These are phyloP conservation scores for Puccinia triticina DNA, from an alignment of 1,284 basidiomycete species.

Conservation along the genomic window DNA sequence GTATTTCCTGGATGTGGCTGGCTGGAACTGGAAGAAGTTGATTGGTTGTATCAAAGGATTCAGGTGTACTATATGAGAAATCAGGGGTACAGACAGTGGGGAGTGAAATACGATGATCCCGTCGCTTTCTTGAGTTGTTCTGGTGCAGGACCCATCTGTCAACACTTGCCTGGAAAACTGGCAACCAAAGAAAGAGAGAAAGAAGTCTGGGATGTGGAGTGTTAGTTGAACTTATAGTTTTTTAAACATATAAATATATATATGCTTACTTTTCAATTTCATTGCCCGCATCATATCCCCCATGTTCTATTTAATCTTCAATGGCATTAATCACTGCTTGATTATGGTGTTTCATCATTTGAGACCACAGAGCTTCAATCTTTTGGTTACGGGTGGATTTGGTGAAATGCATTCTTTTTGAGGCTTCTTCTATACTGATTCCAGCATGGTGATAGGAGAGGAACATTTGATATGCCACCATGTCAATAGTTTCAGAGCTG, in stretches of 20 bases:
- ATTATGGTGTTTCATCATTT: conserved; percentile 12
- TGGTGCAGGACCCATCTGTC: not conserved
- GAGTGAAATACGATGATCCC: not conserved
- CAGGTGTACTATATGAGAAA: too few species aligned
- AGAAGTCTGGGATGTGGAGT: too few species aligned
- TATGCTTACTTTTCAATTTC: not conserved
- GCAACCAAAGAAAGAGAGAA: not conserved
- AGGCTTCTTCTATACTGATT: not conserved
- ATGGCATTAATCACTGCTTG: not conserved
- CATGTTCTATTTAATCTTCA: not conserved
- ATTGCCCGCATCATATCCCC: not conserved
- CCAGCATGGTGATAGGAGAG: not conserved
- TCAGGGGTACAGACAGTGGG: conserved; percentile 1
- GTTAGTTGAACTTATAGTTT: too few species aligned
- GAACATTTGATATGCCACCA: conserved; percentile 4
- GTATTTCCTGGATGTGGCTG: too few species aligned
- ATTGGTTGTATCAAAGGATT: too few species aligned
- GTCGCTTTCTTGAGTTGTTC: not conserved
- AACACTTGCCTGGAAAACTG: not conserved
- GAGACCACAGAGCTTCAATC: not conserved
- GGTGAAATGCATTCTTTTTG: conserved; percentile 12
- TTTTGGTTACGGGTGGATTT: not conserved
- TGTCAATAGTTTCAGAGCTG: conserved; percentile 19
- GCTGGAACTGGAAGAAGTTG: too few species aligned
- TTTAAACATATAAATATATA: too few species aligned